Evolutionary conservation across 805 yeast species (phyloP).

Genomic region (Candida berthetii): DNA sequence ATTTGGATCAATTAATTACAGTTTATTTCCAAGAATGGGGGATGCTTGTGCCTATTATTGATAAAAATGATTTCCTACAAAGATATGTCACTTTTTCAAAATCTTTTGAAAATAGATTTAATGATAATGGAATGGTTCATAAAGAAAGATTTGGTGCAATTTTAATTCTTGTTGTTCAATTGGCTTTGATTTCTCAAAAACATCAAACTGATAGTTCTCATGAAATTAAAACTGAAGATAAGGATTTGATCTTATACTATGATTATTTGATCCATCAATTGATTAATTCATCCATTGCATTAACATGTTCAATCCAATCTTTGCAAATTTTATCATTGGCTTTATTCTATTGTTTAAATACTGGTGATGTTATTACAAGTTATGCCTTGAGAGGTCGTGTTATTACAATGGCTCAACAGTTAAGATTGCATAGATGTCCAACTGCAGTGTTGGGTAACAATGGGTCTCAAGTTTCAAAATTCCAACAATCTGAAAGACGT

Average conservation of each 20-base stretch:
- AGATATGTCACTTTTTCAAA: slow-evolving; percentile 45
- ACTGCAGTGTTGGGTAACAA: slow-evolving; percentile 67
- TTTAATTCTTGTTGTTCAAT: slow-evolving; percentile 36
- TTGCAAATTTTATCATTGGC: slow-evolving; percentile 67
- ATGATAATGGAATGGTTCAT: slow-evolving; percentile 33
- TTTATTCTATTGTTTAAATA: slow-evolving; percentile 61
- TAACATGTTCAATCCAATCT: slow-evolving; percentile 58
- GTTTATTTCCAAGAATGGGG: slow-evolving; percentile 79
- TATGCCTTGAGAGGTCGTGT: slow-evolving; percentile 73
- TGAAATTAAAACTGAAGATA: slow-evolving; percentile 4
- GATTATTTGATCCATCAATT: slow-evolving; percentile 59
- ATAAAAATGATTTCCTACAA: slow-evolving; percentile 59
- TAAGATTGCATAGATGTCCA: slow-evolving; percentile 82
- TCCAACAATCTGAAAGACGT: slow-evolving; percentile 80
- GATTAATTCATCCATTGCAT: slow-evolving; percentile 53
- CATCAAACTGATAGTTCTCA: slow-evolving; percentile 1
- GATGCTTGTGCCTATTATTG: slow-evolving; percentile 59
- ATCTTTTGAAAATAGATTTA: slow-evolving; percentile 37
- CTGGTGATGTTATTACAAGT: slow-evolving; percentile 68
- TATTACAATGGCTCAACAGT: slow-evolving; percentile 78
- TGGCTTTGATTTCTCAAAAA: slow-evolving; percentile 31
- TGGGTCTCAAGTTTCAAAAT: slow-evolving; percentile 57
- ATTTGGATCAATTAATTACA: slow-evolving; percentile 62
- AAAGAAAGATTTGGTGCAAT: slow-evolving; percentile 54
- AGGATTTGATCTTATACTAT: slow-evolving; percentile 37